These are phyloP conservation scores for Tolypocladium inflatum DNA, from an alignment of 2,329 filamentous ascomycete species.

Conservation along the genomic window DNA sequence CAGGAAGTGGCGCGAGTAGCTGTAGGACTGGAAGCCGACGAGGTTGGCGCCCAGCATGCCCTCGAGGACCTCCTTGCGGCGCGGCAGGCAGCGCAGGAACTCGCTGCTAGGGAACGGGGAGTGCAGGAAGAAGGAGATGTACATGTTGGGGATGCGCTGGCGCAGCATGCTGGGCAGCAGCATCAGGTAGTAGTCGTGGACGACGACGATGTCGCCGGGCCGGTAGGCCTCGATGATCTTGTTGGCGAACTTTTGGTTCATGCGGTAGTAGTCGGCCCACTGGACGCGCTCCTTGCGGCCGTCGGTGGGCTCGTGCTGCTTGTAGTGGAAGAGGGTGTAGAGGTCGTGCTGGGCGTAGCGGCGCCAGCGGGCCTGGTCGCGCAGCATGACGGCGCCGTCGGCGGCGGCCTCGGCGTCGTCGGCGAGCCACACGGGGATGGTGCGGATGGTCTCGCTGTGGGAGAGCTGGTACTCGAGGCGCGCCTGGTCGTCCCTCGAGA, in stretches of 20 bases:
- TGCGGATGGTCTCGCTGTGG: constrained; percentile 65
- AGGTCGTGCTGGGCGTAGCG: constrained; percentile 86
- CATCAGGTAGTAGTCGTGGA: constrained; percentile 92
- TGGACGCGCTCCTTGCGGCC: constrained; percentile 71
- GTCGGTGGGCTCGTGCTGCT: constrained; percentile 83
- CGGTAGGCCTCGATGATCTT: constrained; percentile 82
- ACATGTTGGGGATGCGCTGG: constrained; percentile 77
- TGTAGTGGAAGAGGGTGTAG: constrained; percentile 92
- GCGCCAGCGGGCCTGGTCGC: constrained; percentile 79
- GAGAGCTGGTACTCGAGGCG: constrained; percentile 66
- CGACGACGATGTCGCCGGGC: constrained; percentile 82
- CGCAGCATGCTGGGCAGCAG: constrained; percentile 81
- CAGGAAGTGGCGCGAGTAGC: constrained; percentile 88
- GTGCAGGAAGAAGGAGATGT: constrained; percentile 91
- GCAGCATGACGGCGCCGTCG: constrained; percentile 58
- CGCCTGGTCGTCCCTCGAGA: constrained; percentile 60
- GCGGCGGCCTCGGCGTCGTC: constrained; percentile 61
- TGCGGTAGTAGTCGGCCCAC: constrained; percentile 87
- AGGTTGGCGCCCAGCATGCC: constrained; percentile 87
- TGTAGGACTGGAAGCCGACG: constrained; percentile 91
- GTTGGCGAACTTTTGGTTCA: constrained; percentile 90
- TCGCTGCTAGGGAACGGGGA: constrained; percentile 94
- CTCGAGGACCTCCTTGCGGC: constrained; percentile 82
- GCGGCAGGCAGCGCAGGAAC: constrained; percentile 80
- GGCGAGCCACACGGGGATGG: constrained; percentile 80